Percentiles rank a stretch among this genome's conserved stretches.
These are phyloP conservation scores for Rhizopus arrhizus DNA, from an alignment of 371 early-diverging fungal genomes.

Conservation along the genomic window DNA sequence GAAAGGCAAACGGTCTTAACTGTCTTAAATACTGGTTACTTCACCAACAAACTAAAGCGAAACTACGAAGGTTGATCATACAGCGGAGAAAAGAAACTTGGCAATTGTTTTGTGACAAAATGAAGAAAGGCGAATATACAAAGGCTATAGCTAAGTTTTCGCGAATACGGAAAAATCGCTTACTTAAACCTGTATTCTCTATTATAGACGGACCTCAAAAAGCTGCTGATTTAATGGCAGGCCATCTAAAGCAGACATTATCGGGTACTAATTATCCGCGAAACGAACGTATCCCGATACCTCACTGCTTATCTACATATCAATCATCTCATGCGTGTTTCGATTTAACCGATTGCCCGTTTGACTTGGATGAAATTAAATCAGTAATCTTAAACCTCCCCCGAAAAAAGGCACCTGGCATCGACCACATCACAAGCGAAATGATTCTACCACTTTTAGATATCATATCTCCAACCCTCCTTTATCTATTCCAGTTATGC, in stretches of 20 bases:
- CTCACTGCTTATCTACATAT: too few species aligned
- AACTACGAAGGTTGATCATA: background rate
- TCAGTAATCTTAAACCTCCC: conserved; percentile 5
- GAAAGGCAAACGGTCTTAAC: conserved; percentile 5
- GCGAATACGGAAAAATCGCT: conserved; percentile 2
- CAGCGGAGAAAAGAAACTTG: conserved; percentile 12
- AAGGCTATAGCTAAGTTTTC: conserved; percentile 1
- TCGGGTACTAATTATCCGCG: too few species aligned
- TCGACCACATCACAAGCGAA: conserved; percentile 28
- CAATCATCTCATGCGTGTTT: background rate
- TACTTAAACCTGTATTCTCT: background rate
- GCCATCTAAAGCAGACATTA: background rate
- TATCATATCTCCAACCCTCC: conserved; percentile 7
- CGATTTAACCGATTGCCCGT: conserved; percentile 1
- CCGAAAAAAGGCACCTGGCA: conserved; percentile 22
- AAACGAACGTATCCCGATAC: too few species aligned
- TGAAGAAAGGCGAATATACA: conserved; percentile 4
- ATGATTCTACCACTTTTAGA: conserved; percentile 26
- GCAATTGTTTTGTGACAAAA: conserved; percentile 7
- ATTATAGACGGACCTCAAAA: conserved; percentile 1
- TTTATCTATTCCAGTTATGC: conserved; percentile 20
- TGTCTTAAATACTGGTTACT: conserved; percentile 9
- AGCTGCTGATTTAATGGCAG: conserved; percentile 1
- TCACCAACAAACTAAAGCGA: conserved; percentile 13
- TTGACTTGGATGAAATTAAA: background rate